Evolutionary conservation across 306 rosid species (phyloP), one percentile per base, ranked within the genome.

Genomic region (Fagus sylvatica): DNA sequence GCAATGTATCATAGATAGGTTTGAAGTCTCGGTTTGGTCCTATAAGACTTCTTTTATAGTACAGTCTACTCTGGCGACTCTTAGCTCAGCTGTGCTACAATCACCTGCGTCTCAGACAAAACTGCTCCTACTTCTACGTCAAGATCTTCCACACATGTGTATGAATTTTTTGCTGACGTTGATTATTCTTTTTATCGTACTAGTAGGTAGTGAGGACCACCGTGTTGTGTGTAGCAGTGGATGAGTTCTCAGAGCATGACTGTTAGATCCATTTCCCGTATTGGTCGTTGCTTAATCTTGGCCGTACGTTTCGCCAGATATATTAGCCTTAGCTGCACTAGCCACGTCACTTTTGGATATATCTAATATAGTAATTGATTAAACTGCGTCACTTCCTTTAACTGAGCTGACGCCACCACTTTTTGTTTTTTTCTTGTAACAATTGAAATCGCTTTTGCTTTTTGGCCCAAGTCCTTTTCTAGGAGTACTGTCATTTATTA

Each of bases 41-140:
- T 71, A 11, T 8, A 64, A 77, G 68, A 73, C 68, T 65, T 68
- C 12, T 67, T 62, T 48, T 76, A 16, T n/a, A 37, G n/a, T 76
- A 36, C 46, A 82, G 89, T 86, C 91, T 80, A 69, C 82, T 61
- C 84, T 84, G 92, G 93, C 91, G 85, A 82, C 94, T 85, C 39
- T 32, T 22, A 16, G 46, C 73, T 53, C 5, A 33, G 60, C 36
- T 17, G 77, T 49, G 80, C 33, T 55, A 34, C 0, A 19, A 86
- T 89, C 87, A 1, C 15, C 61, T 83, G 76, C 73, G 1, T 60
- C 37, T 40, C 40, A 68, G 74, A 57, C 68, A 82, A 88, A 59
- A 3, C n/a, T 69, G 8, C n/a, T 28, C 34, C 34, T 0, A 37
- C 4, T 59, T 10, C 17, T 4, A 3, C 11, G 48, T 10, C 32